Conservation (phyloP, 139 green algal genomes). For the Zygnema cylindricum region DNA sequence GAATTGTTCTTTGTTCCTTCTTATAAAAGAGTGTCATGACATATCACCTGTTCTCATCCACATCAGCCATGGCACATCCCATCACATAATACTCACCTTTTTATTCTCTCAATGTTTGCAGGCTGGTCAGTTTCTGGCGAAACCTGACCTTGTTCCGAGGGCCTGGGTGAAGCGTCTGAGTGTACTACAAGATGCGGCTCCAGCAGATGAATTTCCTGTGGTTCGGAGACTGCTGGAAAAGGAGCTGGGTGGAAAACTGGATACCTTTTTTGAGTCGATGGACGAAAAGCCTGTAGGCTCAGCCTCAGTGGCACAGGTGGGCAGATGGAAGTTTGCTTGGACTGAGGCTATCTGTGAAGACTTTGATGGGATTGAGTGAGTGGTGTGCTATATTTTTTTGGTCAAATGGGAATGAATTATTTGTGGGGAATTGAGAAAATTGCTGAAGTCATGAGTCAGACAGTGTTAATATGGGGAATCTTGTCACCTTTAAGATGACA, state of each 20-base stretch:
- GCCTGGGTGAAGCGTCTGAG: constrained; percentile 51
- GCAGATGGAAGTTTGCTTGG: too few species aligned
- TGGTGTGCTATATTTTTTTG: too few species aligned
- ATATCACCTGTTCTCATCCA: background rate
- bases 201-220: constrained; percentile 38
- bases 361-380: too few species aligned
- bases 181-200: constrained; percentile 51
- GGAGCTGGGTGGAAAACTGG: constrained; percentile 41
- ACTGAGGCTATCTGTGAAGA: too few species aligned
- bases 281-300: constrained; percentile 50
- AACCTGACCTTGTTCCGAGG: constrained; percentile 58
- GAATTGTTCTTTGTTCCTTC: background rate
- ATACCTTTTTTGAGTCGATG: constrained; percentile 44
- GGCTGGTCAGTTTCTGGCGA: constrained; percentile 61
- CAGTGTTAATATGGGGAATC: too few species aligned
- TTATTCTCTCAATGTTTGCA: constrained; percentile 20
- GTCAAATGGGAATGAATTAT: too few species aligned
- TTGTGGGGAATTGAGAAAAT: too few species aligned
- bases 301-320: constrained; percentile 63
- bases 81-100: background rate
- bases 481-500: too few species aligned
- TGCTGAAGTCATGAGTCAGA: too few species aligned
- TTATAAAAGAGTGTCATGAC: background rate
- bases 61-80: background rate
- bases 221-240: constrained; percentile 33